Evolutionary conservation across 2,329 filamentous ascomycete species (phyloP).

Genomic region (Aspergillus niger): DNA sequence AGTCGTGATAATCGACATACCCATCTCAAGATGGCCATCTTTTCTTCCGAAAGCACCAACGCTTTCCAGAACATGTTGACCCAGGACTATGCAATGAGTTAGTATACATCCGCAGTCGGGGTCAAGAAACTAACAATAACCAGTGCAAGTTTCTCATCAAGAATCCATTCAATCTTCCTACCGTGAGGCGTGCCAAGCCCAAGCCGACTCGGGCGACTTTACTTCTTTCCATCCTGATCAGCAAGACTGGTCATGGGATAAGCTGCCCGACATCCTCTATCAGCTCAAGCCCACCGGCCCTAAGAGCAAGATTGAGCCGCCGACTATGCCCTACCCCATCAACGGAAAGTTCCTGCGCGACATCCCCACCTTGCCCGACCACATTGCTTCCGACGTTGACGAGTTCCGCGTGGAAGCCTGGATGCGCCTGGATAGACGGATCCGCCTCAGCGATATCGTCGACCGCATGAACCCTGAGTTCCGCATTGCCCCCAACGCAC

Average conservation of each 20-base stretch:
- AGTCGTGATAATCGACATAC: background rate
- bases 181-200: background rate
- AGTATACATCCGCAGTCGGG: background rate
- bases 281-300: slow-evolving; percentile 18
- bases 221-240: slow-evolving; percentile 19
- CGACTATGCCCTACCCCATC: slow-evolving; percentile 12
- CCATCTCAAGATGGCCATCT: background rate
- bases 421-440: slow-evolving; percentile 32
- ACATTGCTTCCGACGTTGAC: slow-evolving; percentile 34
- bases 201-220: background rate
- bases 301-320: background rate
- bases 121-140: background rate
- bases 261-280: slow-evolving; percentile 29
- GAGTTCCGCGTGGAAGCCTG: slow-evolving; percentile 37
- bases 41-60: background rate
- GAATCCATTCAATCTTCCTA: background rate
- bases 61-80: background rate
- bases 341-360: slow-evolving; percentile 19
- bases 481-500: slow-evolving; percentile 24
- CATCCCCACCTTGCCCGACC: slow-evolving; percentile 31
- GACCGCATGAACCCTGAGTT: slow-evolving; percentile 30
- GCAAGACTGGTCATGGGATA: slow-evolving; percentile 23
- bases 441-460: slow-evolving; percentile 30
- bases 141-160: background rate
- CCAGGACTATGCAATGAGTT: background rate